Percentiles rank a stretch among this genome's conserved stretches.
phyloP scores from a whole-genome alignment of 2,329 filamentous ascomycete genomes.

The Camillea tinctor region DNA sequence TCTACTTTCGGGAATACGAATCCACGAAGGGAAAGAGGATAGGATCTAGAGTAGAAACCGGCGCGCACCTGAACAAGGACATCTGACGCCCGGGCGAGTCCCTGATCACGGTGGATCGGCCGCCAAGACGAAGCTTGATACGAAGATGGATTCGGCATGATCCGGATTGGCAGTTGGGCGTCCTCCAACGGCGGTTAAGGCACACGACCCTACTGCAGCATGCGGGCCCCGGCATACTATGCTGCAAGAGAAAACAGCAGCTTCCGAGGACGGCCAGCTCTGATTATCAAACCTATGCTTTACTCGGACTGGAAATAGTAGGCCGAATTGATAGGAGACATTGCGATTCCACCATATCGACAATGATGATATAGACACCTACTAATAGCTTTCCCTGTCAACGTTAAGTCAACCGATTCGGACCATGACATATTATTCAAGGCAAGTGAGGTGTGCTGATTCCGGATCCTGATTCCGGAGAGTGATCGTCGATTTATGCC shows the following conservation, averaged over 20 bases:
- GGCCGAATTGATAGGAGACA: neutral
- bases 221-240: neutral
- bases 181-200: neutral
- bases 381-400: too few relatives aligned
- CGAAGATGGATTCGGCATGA: slow-evolving; percentile 2
- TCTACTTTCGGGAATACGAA: slow-evolving; percentile 17
- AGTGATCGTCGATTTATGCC: neutral
- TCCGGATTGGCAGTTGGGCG: slow-evolving; percentile 2
- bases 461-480: neutral
- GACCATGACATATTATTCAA: neutral
- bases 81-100: slow-evolving; percentile 15
- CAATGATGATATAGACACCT: neutral
- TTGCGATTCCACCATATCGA: neutral
- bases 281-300: neutral
- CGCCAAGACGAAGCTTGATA: slow-evolving; percentile 11
- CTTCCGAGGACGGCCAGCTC: neutral
- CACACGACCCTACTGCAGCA: neutral
- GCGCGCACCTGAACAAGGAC: slow-evolving; percentile 19
- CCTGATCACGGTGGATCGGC: slow-evolving; percentile 16
- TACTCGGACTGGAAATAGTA: neutral
- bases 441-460: neutral
- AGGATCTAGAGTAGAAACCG: slow-evolving; percentile 18
- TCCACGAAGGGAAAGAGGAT: slow-evolving; percentile 30
- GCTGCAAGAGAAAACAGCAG: neutral
- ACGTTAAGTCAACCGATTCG: neutral